These are phyloP conservation scores for Kernera saxatilis DNA, from an alignment of 345 rosid species.

Conservation along the genomic window DNA sequence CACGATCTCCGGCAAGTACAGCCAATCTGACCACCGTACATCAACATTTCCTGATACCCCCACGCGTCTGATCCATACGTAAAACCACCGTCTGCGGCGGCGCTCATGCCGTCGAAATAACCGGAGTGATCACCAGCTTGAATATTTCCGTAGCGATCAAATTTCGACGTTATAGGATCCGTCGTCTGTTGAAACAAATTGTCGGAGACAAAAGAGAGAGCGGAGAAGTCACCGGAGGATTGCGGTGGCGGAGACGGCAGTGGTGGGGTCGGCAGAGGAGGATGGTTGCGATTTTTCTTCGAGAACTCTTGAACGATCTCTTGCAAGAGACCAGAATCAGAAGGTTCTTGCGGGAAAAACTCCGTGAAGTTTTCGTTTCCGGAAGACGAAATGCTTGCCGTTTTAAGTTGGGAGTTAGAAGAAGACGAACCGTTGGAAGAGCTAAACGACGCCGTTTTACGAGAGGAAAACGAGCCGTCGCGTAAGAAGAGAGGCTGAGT, in stretches of 20 bases:
- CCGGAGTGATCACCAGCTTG: neutral
- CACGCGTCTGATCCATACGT: constrained; percentile 3
- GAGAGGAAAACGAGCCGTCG: constrained; percentile 39
- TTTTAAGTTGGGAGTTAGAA: neutral
- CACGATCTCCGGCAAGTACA: constrained; percentile 16
- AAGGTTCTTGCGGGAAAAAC: constrained; percentile 46
- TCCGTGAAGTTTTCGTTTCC: constrained; percentile 14
- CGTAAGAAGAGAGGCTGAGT: constrained; percentile 44
- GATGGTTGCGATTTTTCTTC: constrained; percentile 9
- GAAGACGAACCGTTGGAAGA: neutral
- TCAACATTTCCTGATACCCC: constrained; percentile 26
- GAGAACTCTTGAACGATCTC: constrained; percentile 73
- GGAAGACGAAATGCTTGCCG: constrained; percentile 6
- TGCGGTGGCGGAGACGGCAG: too few relatives aligned
- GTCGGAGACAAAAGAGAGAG: neutral
- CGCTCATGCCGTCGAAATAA: neutral
- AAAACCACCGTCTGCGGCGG: neutral
- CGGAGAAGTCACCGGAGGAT: constrained; percentile 1
- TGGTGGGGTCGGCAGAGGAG: neutral
- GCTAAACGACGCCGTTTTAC: neutral
- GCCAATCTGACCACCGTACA: constrained; percentile 21
- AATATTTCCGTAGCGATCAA: neutral
- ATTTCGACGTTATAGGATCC: neutral
- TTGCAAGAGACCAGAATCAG: constrained; percentile 74
- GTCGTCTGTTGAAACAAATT: neutral